A percentile compares a stretch with the other conserved stretches of the same genome.
phyloP scores from a whole-genome alignment of 306 rosid genomes.

The Cucumis hystrix region DNA sequence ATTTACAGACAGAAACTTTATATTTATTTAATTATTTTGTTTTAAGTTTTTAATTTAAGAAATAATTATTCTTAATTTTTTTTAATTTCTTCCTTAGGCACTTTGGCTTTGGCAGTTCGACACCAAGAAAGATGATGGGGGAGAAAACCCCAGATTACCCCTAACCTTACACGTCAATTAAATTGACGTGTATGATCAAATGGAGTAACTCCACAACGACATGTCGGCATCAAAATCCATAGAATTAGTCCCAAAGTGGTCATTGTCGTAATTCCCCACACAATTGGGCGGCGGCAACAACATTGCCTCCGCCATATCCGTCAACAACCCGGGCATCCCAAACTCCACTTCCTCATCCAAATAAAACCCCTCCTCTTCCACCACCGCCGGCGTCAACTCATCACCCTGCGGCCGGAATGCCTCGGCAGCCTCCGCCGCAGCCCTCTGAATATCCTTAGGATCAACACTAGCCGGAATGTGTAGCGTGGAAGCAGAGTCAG shows the following conservation, averaged over 20 bases:
- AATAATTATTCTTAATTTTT: too few relatives aligned
- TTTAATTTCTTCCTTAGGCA: too few relatives aligned
- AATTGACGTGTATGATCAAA: constrained; percentile 5
- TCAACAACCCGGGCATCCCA: constrained; percentile 41
- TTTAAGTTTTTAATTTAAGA: too few relatives aligned
- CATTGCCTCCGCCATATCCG: constrained; percentile 57
- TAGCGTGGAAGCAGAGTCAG: constrained; percentile 49
- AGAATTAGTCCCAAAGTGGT: constrained; percentile 41
- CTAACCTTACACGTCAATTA: background rate
- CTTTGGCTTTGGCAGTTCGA: too few relatives aligned
- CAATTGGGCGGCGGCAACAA: constrained; percentile 43
- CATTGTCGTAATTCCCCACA: background rate
- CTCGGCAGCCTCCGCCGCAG: constrained; percentile 47
- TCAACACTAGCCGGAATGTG: constrained; percentile 27
- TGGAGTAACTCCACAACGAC: constrained; percentile 13
- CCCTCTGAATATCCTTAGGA: constrained; percentile 53
- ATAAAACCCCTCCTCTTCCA: background rate
- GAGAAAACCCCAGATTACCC: background rate
- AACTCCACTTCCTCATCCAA: constrained; percentile 32
- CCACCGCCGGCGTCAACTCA: background rate
- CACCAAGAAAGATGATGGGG: too few relatives aligned
- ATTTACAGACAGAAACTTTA: too few relatives aligned
- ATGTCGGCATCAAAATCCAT: background rate
- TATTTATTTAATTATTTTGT: too few relatives aligned
- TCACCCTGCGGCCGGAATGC: constrained; percentile 33